Evolutionary conservation across 1,284 basidiomycete genomes (phyloP).

Genomic region (Cutaneotrichosporon spelunceum): DNA sequence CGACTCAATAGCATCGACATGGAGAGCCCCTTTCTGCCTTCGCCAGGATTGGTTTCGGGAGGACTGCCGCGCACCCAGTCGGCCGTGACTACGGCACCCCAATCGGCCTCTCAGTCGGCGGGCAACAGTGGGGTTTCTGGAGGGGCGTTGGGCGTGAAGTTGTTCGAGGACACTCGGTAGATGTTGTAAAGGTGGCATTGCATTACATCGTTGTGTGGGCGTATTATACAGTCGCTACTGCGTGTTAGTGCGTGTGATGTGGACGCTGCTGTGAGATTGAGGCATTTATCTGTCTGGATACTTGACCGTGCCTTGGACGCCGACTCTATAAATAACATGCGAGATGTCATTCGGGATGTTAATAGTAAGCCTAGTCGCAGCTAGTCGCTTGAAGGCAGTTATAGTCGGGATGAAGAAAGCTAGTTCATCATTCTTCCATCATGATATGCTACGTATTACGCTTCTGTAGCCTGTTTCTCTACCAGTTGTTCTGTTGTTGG

Average conservation of each 20-base stretch:
- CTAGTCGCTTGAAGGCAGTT: no score
- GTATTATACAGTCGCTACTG: background rate
- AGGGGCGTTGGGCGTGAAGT: background rate
- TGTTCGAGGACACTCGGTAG: slow-evolving; percentile 2
- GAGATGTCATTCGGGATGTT: no score
- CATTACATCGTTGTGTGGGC: background rate
- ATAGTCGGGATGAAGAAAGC: no score
- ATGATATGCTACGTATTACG: no score
- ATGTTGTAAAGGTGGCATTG: slow-evolving; percentile 8
- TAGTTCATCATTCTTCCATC: no score
- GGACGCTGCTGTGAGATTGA: background rate
- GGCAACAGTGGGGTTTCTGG: slow-evolving; percentile 1
- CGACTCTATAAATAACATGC: no score
- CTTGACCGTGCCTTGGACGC: no score
- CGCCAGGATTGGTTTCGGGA: background rate
- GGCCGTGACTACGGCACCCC: background rate
- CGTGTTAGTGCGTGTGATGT: background rate
- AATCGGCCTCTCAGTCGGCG: background rate
- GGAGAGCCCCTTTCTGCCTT: background rate
- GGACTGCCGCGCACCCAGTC: background rate
- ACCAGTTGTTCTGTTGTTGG: no score
- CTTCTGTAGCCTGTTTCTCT: no score
- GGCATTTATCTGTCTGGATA: background rate
- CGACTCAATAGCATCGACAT: slow-evolving; percentile 1
- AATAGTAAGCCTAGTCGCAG: no score